Evolutionary conservation across 768 basidiomycete genomes (phyloP), one percentile per base, ranked within the genome.

Genomic region (Tricholoma hemisulphureum): DNA sequence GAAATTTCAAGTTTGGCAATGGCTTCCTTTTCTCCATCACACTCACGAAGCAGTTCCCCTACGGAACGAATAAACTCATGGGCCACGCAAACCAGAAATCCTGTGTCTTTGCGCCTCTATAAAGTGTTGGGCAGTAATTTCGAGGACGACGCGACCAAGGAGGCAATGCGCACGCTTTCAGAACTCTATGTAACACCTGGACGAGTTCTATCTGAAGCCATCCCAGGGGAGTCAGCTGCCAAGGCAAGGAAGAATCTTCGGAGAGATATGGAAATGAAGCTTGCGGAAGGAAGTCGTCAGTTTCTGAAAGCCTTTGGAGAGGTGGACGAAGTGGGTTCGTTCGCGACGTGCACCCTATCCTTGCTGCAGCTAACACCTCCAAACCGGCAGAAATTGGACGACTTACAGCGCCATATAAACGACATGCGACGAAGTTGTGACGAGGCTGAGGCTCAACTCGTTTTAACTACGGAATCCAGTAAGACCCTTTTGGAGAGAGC

Each of bases 231-330:
- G 59, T 80, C 82, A 2, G 92, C 92, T 0, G 82, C 84, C 4
- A 78, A 82, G 49, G 93, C 90, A 23, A 79, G 94, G 54, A 91
- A 88, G 69, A 84, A 87, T 65, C 77, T 98, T 54, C 82, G 91
- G 43, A 79, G 87, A 60, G 95, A 98, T 69, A 85, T 96, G 69
- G 95, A 98, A 68, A 79, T 75, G 50, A 89, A 86, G 69, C 78
- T 98, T 45, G 85, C 89, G 0, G 84, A 89, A 53, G 92, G 92
- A 5, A 95, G 93, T 62, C 80, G 81, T 46, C 83, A 84, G 61
- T 97, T 99, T 69, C 69, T 98, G 55, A 80, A 82, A 24, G 93
- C 91, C 0, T 89, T 98, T 61, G 86, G 86, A 20, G 87, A 94
- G 63, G 93, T 98, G 32, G 91, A 98, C 75, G 81, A 91, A 75